Percentiles rank a stretch among this genome's conserved stretches.
Evolutionary conservation across 306 rosid species (phyloP).

Genomic region (Malus orientalis): DNA sequence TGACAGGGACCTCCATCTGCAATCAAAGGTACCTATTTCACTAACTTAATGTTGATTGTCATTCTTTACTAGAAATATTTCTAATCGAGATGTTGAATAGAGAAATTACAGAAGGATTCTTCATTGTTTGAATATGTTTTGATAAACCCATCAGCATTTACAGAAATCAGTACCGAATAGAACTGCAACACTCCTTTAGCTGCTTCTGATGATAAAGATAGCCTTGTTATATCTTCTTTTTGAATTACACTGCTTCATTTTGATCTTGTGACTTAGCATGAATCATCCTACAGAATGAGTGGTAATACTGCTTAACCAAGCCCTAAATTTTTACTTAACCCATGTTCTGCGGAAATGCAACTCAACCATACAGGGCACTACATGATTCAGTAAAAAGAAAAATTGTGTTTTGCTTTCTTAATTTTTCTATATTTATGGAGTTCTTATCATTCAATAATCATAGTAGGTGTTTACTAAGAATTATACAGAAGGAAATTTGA

Average conservation of each 20-base stretch:
- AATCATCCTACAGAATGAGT: neutral
- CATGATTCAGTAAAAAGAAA: neutral
- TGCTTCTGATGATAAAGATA: neutral
- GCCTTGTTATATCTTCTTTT: too few relatives aligned
- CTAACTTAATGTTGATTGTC: too few relatives aligned
- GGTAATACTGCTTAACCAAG: neutral
- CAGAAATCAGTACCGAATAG: neutral
- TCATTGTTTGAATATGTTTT: neutral
- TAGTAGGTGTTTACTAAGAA: too few relatives aligned
- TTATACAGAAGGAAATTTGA: too few relatives aligned
- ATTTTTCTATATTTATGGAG: too few relatives aligned
- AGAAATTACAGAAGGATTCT: neutral
- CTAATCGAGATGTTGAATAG: neutral
- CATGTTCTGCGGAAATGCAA: neutral
- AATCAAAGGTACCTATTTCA: conserved; percentile 4
- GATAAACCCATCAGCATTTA: neutral
- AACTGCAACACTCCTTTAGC: neutral
- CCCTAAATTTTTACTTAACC: neutral
- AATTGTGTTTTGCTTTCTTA: too few relatives aligned
- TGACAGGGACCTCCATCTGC: neutral
- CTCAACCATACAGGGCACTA: neutral
- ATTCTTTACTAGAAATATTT: neutral
- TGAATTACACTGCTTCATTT: neutral
- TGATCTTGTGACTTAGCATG: neutral
- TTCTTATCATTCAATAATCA: too few relatives aligned